Conservation (phyloP, 805 yeast species). For the Myxozyma mucilagina region DNA sequence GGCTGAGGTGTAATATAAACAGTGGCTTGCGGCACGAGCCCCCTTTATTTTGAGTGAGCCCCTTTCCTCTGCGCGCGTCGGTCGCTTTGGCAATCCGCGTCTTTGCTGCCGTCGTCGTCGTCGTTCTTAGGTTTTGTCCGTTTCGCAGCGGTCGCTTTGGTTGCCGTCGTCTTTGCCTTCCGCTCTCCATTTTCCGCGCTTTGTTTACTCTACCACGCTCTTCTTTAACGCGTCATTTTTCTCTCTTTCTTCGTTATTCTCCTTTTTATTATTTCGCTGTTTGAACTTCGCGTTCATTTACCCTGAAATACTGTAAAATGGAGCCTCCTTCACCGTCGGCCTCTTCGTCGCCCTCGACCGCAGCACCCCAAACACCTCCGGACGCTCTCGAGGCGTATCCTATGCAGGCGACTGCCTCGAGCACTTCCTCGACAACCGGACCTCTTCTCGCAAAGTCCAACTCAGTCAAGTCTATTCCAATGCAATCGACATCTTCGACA, state of each 20-base stretch:
- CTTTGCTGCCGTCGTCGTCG: too few relatives aligned
- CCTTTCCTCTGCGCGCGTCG: neutral
- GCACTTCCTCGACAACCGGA: slow-evolving; percentile 2
- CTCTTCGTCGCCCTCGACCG: slow-evolving; percentile 7
- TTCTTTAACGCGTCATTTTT: neutral
- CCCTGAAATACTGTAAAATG: neutral
- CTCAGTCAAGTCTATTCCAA: neutral
- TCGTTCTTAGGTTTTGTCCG: too few relatives aligned
- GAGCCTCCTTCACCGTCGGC: slow-evolving; percentile 5
- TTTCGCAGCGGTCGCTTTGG: neutral
- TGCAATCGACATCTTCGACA: neutral
- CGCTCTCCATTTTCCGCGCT: neutral
- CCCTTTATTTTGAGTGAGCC: neutral
- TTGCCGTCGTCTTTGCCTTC: neutral
- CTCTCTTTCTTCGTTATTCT: neutral
- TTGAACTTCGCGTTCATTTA: neutral
- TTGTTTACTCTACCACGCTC: neutral
- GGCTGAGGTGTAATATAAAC: neutral
- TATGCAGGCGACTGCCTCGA: neutral
- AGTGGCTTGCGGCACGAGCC: neutral
- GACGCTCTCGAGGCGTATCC: slow-evolving; percentile 4
- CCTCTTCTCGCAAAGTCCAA: neutral
- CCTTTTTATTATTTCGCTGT: neutral
- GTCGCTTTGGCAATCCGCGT: neutral
- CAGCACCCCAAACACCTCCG: slow-evolving; percentile 7